A percentile compares a stretch with the other conserved stretches of the same genome.
Evolutionary conservation across 2,329 filamentous ascomycete species (phyloP).

Genomic region (Pezicula rhizophila): DNA sequence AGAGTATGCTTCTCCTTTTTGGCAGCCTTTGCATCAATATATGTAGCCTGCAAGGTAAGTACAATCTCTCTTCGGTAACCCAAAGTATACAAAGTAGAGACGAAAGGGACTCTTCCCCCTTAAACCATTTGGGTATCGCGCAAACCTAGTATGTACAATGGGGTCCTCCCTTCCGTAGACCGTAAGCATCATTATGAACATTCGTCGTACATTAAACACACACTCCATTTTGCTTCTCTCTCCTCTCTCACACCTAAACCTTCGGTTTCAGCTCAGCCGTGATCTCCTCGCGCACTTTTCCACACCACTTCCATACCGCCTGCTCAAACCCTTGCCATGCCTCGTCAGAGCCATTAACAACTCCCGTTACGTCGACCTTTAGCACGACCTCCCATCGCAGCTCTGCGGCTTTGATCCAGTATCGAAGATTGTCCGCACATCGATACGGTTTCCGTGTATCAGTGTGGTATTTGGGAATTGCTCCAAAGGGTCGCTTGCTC

Average conservation of each 20-base stretch:
- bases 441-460: conserved; percentile 94
- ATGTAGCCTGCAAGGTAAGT: too few relatives aligned
- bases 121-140: too few relatives aligned
- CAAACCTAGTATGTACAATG: too few relatives aligned
- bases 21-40: too few relatives aligned
- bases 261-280: conserved; percentile 52
- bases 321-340: conserved; percentile 79
- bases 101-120: too few relatives aligned
- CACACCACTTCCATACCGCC: conserved; percentile 78
- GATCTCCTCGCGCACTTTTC: conserved; percentile 76
- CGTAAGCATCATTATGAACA: too few relatives aligned
- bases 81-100: too few relatives aligned
- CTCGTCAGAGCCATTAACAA: conserved; percentile 67
- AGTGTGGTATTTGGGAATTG: conserved; percentile 84
- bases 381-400: conserved; percentile 85
- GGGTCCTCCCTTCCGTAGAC: too few relatives aligned
- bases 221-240: neutral
- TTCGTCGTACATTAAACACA: too few relatives aligned
- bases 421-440: conserved; percentile 86
- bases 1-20: too few relatives aligned
- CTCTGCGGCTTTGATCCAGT: conserved; percentile 94
- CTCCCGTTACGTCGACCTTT: conserved; percentile 75
- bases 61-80: too few relatives aligned
- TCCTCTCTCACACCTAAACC: neutral
- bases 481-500: conserved; percentile 79